These are phyloP conservation scores for Arachnomyces sp. DNA, from an alignment of 2,329 filamentous ascomycete species.

Conservation along the genomic window DNA sequence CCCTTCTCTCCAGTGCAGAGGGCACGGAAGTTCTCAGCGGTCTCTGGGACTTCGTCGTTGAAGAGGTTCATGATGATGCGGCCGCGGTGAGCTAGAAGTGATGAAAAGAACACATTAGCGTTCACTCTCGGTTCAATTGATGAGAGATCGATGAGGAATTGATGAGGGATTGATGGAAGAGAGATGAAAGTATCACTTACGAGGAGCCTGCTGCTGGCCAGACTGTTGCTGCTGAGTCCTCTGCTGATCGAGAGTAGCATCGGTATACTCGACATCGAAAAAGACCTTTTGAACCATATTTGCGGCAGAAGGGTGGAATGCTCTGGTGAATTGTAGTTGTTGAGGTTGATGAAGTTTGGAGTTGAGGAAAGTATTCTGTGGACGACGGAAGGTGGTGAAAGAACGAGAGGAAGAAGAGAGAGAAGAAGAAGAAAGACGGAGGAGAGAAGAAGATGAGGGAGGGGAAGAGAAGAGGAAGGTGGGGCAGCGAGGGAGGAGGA, in stretches of 20 bases:
- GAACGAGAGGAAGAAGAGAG: constrained; percentile 13
- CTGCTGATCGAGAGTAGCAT: constrained; percentile 49
- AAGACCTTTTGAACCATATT: constrained; percentile 70
- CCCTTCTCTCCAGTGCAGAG: constrained; percentile 76
- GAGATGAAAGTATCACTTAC: constrained; percentile 15
- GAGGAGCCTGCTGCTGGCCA: constrained; percentile 18
- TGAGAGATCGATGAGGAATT: constrained; percentile 3
- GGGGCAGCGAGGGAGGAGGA: constrained; percentile 15
- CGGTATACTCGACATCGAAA: constrained; percentile 64
- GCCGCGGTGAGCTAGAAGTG: constrained; percentile 44
- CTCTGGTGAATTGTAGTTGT: constrained; percentile 32
- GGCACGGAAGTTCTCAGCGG: constrained; percentile 73
- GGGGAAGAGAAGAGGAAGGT: constrained; percentile 14
- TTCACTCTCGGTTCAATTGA: constrained; percentile 9
- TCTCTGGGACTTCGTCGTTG: constrained; percentile 81
- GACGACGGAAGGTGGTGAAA: constrained; percentile 17
- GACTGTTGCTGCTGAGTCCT: constrained; percentile 42
- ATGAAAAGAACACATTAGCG: constrained; percentile 18
- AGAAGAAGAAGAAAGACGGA: constrained; percentile 14
- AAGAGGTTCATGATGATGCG: constrained; percentile 87
- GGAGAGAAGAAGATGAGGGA: constrained; percentile 9
- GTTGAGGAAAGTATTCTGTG: constrained; percentile 30
- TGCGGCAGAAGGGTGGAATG: constrained; percentile 58
- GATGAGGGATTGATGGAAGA: constrained; percentile 11
- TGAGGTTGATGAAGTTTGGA: constrained; percentile 34